Percentiles rank a stretch among this genome's conserved stretches.
Conservation (phyloP, 805 yeast species). For the Metschnikowia peoriensis region DNA sequence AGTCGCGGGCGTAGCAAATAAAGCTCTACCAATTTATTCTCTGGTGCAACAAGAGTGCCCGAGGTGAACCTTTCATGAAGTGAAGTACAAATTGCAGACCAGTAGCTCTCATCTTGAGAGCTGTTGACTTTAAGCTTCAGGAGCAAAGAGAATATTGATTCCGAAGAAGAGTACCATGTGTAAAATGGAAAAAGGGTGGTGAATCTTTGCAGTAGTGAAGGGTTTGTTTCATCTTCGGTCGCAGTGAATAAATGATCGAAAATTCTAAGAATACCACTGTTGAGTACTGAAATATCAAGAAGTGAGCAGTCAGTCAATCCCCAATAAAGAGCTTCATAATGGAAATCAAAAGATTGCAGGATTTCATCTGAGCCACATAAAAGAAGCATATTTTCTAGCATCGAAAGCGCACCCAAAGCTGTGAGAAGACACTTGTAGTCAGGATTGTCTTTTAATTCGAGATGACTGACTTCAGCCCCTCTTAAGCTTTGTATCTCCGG, state of each 20-base stretch:
- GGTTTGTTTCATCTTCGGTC: conserved; percentile 17
- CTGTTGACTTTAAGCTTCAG: conserved; percentile 22
- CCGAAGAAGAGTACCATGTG: conserved; percentile 38
- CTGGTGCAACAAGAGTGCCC: conserved; percentile 41
- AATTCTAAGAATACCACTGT: conserved; percentile 39
- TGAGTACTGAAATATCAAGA: conserved; percentile 38
- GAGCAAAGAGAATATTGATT: conserved; percentile 43
- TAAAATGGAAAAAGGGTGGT: conserved; percentile 35
- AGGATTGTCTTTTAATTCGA: conserved; percentile 1
- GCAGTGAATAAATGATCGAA: conserved; percentile 40
- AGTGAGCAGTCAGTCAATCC: conserved; percentile 30
- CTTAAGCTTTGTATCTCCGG: conserved; percentile 21
- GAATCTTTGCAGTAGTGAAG: conserved; percentile 13
- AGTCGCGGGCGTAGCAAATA: conserved; percentile 36
- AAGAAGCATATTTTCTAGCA: conserved; percentile 31
- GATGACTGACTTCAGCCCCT: conserved; percentile 6
- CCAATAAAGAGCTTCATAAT: conserved; percentile 28
- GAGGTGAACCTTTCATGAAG: conserved; percentile 30
- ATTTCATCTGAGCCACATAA: conserved; percentile 5
- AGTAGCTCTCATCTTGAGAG: conserved; percentile 29
- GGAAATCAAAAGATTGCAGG: conserved; percentile 1
- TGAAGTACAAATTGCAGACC: conserved; percentile 35
- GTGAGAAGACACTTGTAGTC: conserved; percentile 3
- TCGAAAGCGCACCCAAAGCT: conserved; percentile 36
- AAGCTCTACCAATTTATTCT: conserved; percentile 40